These are phyloP conservation scores for Cunninghamia lanceolata DNA, from an alignment of 75 land plant species.

Conservation along the genomic window DNA sequence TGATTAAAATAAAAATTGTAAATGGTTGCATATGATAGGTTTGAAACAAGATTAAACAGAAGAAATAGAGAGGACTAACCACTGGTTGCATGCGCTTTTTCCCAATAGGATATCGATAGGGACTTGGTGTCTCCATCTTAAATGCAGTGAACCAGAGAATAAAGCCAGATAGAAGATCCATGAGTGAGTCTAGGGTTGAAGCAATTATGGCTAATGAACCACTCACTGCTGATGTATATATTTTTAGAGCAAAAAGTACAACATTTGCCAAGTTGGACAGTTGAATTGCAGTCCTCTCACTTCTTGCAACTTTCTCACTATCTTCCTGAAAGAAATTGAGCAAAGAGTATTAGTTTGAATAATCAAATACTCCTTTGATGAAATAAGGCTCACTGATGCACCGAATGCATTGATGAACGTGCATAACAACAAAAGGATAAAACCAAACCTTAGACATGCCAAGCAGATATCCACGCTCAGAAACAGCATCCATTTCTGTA, in stretches of 20 bases:
- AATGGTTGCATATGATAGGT: not conserved
- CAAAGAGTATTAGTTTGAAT: not conserved
- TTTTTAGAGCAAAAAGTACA: slow-evolving; percentile 79
- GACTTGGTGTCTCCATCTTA: slow-evolving; percentile 74
- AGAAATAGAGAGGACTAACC: slow-evolving; percentile 34
- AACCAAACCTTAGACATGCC: slow-evolving; percentile 55
- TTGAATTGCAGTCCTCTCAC: slow-evolving; percentile 75
- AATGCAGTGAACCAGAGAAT: slow-evolving; percentile 90
- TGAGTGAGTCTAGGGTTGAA: slow-evolving; percentile 89
- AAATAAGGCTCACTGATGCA: not conserved
- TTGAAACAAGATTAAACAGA: not conserved
- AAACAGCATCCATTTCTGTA: slow-evolving; percentile 79
- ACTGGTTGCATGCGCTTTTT: slow-evolving; percentile 92
- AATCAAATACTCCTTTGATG: not conserved
- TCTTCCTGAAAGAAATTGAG: slow-evolving; percentile 63
- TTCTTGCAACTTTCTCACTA: slow-evolving; percentile 51
- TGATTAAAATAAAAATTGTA: not conserved
- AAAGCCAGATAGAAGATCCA: slow-evolving; percentile 90
- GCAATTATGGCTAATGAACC: slow-evolving; percentile 89
- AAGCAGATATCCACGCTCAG: slow-evolving; percentile 75
- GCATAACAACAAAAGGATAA: not conserved
- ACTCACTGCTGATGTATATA: slow-evolving; percentile 73
- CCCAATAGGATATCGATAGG: slow-evolving; percentile 89
- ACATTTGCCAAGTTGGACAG: slow-evolving; percentile 81
- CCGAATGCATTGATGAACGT: not conserved